Base-by-base conservation (phyloP, 163 green algal genomes). In the Chlamydomonas reinhardtii region DNA sequence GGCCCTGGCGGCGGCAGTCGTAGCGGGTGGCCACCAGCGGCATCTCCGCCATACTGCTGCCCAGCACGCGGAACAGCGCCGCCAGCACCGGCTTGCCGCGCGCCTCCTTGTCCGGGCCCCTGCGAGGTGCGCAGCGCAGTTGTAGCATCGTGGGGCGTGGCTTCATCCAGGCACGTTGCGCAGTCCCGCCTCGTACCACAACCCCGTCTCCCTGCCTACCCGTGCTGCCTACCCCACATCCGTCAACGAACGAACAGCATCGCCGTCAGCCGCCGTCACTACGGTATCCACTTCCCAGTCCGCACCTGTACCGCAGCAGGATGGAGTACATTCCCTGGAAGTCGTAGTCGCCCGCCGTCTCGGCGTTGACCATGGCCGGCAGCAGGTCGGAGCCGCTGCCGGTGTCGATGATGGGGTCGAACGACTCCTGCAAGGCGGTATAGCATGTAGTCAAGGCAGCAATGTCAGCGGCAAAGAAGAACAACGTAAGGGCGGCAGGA, bases 391-490 rank as follows among this genome's bases (percentile, higher is more conserved):
- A 89, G 48, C 93, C 93, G 25, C 92, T 96, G 59, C 78, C 84
- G 19, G 92, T 80, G 78, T 99, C 97, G 39, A 97, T 94, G 90
- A 99, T 99, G 73, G 97, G 97, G 90, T 99, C 96, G 82, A 99
- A 99, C 22, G 92, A 96, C 90, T 98, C 96, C 89, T 97, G 89
- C 64, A 82, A 1, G 20, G 59, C 2, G 12, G 54, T 0, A 62
- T 0, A 72, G 54, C 70, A 20, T 9, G 35, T 4, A 56, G 6
- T 61, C 15, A 31, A 35, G 70, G n/a, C 15, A 29, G n/a, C 15
- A 29, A 12, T 52, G 34, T 24, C 4, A 22, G 31, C 20, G 4
- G 69, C 17, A 35, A 35, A 17, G 34, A 5, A 48, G 5, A 48
- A 8, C 39, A 48, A 48, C 39, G 39, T 5, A 48, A 8, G 39